phyloP scores from a whole-genome alignment of 164 flowering plant genomes.

The Tinospora cordifolia region DNA sequence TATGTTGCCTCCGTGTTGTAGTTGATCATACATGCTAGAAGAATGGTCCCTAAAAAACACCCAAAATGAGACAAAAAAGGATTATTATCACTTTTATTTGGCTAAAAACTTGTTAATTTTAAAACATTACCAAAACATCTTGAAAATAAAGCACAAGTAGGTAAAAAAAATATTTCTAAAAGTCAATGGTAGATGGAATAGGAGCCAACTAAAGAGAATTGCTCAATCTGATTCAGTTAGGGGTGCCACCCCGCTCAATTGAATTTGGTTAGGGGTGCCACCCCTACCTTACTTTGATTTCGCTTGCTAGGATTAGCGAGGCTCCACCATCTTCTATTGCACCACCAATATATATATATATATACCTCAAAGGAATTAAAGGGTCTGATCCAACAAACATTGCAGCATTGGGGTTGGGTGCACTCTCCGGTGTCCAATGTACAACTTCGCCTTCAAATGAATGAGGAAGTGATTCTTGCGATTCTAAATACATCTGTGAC shows the following conservation, averaged over 20 bases:
- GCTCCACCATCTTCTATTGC: too few species aligned
- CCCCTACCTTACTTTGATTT: too few species aligned
- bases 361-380: constrained; percentile 27
- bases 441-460: constrained; percentile 28
- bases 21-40: constrained; percentile 20
- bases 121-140: not conserved
- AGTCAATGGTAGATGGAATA: too few species aligned
- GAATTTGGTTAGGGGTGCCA: too few species aligned
- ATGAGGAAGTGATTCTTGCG: constrained; percentile 31
- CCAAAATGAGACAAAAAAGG: not conserved
- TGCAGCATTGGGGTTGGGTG: constrained; percentile 22
- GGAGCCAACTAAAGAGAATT: too few species aligned
- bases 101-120: not conserved
- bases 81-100: not conserved
- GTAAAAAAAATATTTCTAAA: not conserved
- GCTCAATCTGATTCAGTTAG: too few species aligned
- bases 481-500: constrained; percentile 35
- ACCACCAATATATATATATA: not conserved
- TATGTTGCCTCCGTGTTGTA: constrained; percentile 22
- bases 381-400: constrained; percentile 27
- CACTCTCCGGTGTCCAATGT: constrained; percentile 32
- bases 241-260: too few species aligned
- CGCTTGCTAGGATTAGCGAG: too few species aligned
- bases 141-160: too few species aligned
- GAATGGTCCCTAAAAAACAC: constrained; percentile 24